phyloP scores from a whole-genome alignment of 2,329 filamentous ascomycete species.

The Paecilomyces variotii region DNA sequence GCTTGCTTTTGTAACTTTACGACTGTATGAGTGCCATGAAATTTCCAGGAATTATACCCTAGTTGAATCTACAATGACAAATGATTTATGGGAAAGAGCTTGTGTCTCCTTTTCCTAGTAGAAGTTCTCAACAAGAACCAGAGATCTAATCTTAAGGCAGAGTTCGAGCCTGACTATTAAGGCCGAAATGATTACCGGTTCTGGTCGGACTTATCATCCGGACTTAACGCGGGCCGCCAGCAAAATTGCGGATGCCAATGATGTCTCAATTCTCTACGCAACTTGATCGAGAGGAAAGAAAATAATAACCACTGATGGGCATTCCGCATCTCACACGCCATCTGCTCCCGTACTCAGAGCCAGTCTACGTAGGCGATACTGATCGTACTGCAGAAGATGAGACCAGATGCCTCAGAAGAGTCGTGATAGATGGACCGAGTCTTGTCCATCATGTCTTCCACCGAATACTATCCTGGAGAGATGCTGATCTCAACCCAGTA shows the following conservation, averaged over 20 bases:
- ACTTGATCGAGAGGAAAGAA: neutral
- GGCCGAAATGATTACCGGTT: neutral
- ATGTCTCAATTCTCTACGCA: neutral
- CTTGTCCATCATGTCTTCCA: slow-evolving; percentile 67
- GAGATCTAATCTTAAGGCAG: neutral
- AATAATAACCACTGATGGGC: slow-evolving; percentile 18
- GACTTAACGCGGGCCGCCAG: neutral
- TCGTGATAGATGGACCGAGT: slow-evolving; percentile 68
- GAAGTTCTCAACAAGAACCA: neutral
- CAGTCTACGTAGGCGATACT: slow-evolving; percentile 12
- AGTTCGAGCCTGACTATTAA: neutral
- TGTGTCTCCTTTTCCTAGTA: neutral
- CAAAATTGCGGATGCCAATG: neutral
- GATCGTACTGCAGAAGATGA: slow-evolving; percentile 3
- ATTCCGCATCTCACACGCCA: slow-evolving; percentile 26
- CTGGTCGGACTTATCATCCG: neutral
- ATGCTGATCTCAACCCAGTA: slow-evolving; percentile 37
- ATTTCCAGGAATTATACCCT: neutral
- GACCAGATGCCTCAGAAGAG: slow-evolving; percentile 15
- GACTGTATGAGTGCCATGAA: neutral
- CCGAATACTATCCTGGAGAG: slow-evolving; percentile 40
- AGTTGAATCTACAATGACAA: neutral
- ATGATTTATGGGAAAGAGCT: neutral
- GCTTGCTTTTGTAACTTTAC: neutral
- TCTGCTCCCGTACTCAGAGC: slow-evolving; percentile 22